A percentile compares a stretch with the other conserved stretches of the same genome.
phyloP scores from a whole-genome alignment of 2,329 filamentous ascomycete genomes.

The Raffaelea ambrosiae region DNA sequence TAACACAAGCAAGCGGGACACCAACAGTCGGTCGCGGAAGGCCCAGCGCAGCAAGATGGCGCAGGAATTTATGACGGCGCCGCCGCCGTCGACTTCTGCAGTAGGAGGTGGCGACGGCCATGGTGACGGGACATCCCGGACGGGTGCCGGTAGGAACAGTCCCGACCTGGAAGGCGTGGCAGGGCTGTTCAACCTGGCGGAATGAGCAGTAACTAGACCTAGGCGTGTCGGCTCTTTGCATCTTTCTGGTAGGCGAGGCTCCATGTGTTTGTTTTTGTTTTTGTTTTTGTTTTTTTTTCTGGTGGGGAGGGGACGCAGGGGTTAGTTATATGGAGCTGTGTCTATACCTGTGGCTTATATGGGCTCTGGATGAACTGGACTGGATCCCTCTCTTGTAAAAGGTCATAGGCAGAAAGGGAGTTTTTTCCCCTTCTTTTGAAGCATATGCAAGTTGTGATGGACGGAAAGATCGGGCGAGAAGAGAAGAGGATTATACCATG shows the following conservation, averaged over 20 bases:
- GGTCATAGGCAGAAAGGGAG: too few species aligned
- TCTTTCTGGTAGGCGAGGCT: neutral
- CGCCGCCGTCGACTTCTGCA: constrained; percentile 18
- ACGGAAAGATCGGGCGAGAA: too few species aligned
- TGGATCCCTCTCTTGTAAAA: too few species aligned
- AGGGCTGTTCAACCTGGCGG: constrained; percentile 31
- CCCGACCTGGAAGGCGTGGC: constrained; percentile 50
- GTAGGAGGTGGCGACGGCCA: constrained; percentile 10
- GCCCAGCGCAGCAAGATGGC: constrained; percentile 49
- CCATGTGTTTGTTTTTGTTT: neutral
- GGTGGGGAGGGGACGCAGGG: too few species aligned
- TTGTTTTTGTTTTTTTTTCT: neutral
- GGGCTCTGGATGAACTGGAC: too few species aligned
- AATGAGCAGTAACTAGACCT: neutral
- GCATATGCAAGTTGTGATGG: too few species aligned
- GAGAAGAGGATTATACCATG: too few species aligned
- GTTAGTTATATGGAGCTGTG: too few species aligned
- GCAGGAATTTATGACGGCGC: constrained; percentile 56
- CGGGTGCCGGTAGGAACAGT: constrained; percentile 22
- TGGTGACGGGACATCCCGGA: constrained; percentile 5
- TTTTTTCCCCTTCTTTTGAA: too few species aligned
- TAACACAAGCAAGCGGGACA: constrained; percentile 16
- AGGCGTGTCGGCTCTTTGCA: neutral
- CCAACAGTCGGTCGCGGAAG: constrained; percentile 20
- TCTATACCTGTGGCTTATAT: too few species aligned